Conservation (phyloP, 768 basidiomycete species). For the Cytidiella melzeri region DNA sequence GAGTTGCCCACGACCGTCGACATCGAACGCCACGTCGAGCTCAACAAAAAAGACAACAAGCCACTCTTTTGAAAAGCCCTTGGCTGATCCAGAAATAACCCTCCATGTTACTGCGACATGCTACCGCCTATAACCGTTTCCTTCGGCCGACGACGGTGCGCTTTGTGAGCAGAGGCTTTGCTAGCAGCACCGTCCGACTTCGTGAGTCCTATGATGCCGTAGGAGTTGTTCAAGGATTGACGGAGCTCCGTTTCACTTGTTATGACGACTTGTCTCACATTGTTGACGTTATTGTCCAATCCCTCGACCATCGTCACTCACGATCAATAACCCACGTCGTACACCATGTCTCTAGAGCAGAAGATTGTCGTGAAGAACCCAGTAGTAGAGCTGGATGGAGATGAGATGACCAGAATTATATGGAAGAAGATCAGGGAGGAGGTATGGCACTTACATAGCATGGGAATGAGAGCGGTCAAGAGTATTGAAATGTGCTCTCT, state of each 20-base stretch:
- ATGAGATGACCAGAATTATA: constrained; percentile 99
- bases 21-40: too few relatives aligned
- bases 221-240: background rate
- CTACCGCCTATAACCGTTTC: background rate
- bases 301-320: background rate
- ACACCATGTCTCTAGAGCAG: constrained; percentile 16
- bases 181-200: constrained; percentile 7
- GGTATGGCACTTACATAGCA: constrained; percentile 40
- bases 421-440: constrained; percentile 98
- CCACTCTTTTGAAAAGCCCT: too few relatives aligned
- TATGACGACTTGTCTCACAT: constrained; percentile 1
- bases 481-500: background rate
- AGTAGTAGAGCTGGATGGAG: constrained; percentile 92
- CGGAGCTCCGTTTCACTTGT: background rate
- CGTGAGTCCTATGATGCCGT: constrained; percentile 5
- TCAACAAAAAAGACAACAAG: too few relatives aligned
- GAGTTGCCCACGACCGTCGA: too few relatives aligned
- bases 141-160: background rate
- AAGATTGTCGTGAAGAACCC: constrained; percentile 85
- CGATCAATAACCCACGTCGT: background rate
- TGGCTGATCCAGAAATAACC: too few relatives aligned
- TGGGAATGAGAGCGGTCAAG: background rate
- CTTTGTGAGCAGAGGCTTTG: constrained; percentile 2
- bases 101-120: background rate
- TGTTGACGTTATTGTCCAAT: background rate